Conservation (phyloP, 2,329 filamentous ascomycete species). For the Sclerotinia spermophila region DNA sequence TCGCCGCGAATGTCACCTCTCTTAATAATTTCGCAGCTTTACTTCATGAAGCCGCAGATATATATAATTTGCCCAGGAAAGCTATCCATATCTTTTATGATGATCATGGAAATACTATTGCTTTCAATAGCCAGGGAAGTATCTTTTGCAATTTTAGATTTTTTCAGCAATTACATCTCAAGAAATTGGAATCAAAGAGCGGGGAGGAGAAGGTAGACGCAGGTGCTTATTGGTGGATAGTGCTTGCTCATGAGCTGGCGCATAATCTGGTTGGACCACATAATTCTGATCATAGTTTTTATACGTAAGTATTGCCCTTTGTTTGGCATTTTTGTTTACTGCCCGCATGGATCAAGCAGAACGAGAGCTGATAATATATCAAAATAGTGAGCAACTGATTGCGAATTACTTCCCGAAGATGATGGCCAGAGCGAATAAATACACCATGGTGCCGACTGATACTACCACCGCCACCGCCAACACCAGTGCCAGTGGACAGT, state of each 20-base stretch:
- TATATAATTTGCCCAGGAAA: constrained; percentile 67
- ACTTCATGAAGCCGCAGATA: constrained; percentile 63
- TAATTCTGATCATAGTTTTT: constrained; percentile 75
- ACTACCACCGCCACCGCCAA: not conserved
- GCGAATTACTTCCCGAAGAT: constrained; percentile 73
- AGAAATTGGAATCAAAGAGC: constrained; percentile 41
- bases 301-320: constrained; percentile 53
- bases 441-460: not conserved
- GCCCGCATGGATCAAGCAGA: not conserved
- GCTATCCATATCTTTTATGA: constrained; percentile 88
- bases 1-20: constrained; percentile 55
- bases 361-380: not conserved
- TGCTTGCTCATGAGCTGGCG: constrained; percentile 91
- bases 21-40: constrained; percentile 68
- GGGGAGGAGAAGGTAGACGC: constrained; percentile 61
- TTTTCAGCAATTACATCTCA: constrained; percentile 73
- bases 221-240: constrained; percentile 86
- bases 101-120: constrained; percentile 73
- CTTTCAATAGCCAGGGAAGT: constrained; percentile 83
- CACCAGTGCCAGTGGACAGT: not conserved
- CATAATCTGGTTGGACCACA: constrained; percentile 85
- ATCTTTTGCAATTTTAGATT: constrained; percentile 93
- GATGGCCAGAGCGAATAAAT: constrained; percentile 41
- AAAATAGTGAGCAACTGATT: constrained; percentile 66
- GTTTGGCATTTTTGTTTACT: not conserved